phyloP scores from a whole-genome alignment of 176 grass and related monocot species.

The Sorghum bicolor region DNA sequence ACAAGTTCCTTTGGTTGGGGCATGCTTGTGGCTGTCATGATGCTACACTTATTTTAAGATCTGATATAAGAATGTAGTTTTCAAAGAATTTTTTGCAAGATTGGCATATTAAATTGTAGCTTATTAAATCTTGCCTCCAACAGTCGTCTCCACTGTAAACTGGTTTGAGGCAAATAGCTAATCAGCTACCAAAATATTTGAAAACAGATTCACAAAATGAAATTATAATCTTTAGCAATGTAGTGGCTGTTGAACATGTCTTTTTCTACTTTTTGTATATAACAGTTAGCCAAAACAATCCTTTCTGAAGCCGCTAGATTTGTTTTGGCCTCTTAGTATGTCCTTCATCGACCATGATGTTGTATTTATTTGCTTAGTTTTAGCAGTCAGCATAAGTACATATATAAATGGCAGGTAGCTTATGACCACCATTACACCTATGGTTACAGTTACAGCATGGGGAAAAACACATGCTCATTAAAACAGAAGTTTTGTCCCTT shows the following conservation, averaged over 20 bases:
- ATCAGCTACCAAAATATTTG: background rate
- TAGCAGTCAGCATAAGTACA: background rate
- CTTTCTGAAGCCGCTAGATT: background rate
- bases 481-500: background rate
- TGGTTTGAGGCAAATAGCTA: background rate
- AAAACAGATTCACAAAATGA: background rate
- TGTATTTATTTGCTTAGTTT: background rate
- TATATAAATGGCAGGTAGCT: background rate
- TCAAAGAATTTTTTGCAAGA: background rate
- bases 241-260: background rate
- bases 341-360: background rate
- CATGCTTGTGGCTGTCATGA: background rate
- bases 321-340: background rate
- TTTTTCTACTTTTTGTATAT: background rate
- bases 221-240: background rate
- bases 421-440: background rate
- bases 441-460: background rate
- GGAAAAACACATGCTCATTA: background rate
- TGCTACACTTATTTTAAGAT: background rate
- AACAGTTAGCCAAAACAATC: background rate
- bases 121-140: background rate
- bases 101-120: background rate
- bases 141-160: no score
- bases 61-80: background rate
- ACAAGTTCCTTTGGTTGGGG: background rate